These are phyloP conservation scores for Rhizophagus clarus DNA, from an alignment of 192 early-diverging fungal species.

Conservation along the genomic window DNA sequence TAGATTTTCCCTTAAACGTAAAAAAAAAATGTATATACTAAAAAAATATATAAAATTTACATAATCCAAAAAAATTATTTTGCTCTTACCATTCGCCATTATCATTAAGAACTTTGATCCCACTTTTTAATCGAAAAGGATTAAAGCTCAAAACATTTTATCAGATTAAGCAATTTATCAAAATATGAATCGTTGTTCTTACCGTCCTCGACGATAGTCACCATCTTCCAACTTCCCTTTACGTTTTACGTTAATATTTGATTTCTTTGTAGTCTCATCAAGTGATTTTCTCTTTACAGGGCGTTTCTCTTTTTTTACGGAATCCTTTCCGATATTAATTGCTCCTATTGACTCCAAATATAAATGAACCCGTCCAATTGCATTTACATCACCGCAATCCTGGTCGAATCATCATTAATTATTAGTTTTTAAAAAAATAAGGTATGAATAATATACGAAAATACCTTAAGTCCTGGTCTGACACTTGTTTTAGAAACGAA, in stretches of 20 bases:
- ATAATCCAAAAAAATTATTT: not conserved
- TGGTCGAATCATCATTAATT: slow-evolving; percentile 7
- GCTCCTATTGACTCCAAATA: slow-evolving; percentile 78
- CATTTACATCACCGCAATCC: slow-evolving; percentile 93
- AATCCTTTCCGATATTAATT: slow-evolving; percentile 72
- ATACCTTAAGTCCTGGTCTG: slow-evolving; percentile 64
- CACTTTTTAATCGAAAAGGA: not conserved
- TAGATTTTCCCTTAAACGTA: not conserved
- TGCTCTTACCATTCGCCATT: not conserved
- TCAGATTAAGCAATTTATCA: not conserved
- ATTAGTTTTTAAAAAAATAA: slow-evolving; percentile 12
- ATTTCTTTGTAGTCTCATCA: not conserved
- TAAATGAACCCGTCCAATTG: slow-evolving; percentile 82
- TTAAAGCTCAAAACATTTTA: not conserved
- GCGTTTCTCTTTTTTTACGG: not conserved
- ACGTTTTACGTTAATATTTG: not conserved
- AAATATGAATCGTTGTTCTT: not conserved
- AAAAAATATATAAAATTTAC: not conserved
- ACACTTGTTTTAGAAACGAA: slow-evolving; percentile 86
- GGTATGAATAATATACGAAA: not conserved
- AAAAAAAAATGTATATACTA: not conserved
- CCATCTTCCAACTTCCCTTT: not conserved
- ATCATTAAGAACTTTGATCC: not conserved
- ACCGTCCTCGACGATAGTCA: not conserved
- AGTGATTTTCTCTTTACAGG: slow-evolving; percentile 4